Percentiles rank a stretch among this genome's conserved stretches.
These are phyloP conservation scores for Beta lomatogona DNA, from an alignment of 179 eudicot genomes.

Conservation along the genomic window DNA sequence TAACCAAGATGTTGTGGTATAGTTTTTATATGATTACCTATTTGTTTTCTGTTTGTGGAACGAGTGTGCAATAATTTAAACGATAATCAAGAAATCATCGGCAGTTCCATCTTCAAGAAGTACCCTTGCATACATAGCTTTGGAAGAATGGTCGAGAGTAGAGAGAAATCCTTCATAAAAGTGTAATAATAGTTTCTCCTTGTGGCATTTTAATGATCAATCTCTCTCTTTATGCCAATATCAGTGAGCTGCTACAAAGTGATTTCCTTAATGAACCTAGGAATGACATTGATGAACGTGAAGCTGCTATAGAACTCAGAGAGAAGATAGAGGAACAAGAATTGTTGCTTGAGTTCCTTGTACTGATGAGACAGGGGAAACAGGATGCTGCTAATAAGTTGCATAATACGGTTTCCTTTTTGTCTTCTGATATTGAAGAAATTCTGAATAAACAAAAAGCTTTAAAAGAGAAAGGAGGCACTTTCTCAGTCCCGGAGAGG, in stretches of 20 bases:
- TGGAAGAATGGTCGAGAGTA: neutral
- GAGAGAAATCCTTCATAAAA: neutral
- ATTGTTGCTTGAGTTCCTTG: slow-evolving; percentile 76
- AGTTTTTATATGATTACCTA: neutral
- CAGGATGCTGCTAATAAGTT: slow-evolving; percentile 73
- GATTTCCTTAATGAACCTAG: slow-evolving; percentile 80
- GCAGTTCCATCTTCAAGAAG: neutral
- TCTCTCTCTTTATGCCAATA: slow-evolving; percentile 14
- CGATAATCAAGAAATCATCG: neutral
- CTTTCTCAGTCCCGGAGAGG: slow-evolving; percentile 36
- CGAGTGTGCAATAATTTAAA: neutral
- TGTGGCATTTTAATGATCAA: neutral
- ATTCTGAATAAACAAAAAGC: slow-evolving; percentile 53
- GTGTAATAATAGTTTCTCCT: neutral
- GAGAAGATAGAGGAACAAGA: slow-evolving; percentile 91
- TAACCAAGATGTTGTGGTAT: neutral
- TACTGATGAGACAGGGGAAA: slow-evolving; percentile 62
- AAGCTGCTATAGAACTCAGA: slow-evolving; percentile 75
- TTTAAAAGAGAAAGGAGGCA: slow-evolving; percentile 47
- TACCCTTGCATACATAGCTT: neutral
- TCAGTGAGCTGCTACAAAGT: slow-evolving; percentile 89
- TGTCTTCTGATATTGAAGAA: slow-evolving; percentile 86
- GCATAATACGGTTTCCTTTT: slow-evolving; percentile 63
- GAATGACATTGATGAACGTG: slow-evolving; percentile 74
- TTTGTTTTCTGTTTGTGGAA: neutral